These are phyloP conservation scores for Amorphotheca resinae DNA, from an alignment of 495 filamentous ascomycete species.

Conservation along the genomic window DNA sequence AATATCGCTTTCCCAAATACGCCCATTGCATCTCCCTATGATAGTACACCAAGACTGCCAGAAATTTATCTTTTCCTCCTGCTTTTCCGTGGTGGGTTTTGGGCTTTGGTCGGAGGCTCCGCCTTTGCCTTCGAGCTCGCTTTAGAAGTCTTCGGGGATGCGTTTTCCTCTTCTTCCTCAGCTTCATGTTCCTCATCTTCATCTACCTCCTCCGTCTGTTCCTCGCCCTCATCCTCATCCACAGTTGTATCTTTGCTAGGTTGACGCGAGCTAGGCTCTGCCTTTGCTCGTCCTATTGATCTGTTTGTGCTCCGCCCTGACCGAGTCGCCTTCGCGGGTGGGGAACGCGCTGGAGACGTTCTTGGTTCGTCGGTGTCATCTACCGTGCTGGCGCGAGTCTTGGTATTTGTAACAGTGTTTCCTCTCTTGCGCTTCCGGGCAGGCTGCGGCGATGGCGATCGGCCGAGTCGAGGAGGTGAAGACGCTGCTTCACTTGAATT, in stretches of 20 bases:
- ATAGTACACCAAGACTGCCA: too few species aligned
- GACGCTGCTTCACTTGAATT: constrained; percentile 23
- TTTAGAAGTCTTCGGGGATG: constrained; percentile 12
- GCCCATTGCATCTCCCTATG: too few species aligned
- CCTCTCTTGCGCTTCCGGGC: constrained; percentile 43
- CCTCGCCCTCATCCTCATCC: constrained; percentile 17
- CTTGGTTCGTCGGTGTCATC: constrained; percentile 40
- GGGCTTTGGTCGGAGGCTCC: constrained; percentile 6
- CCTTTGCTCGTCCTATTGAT: constrained; percentile 9
- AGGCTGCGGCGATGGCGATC: constrained; percentile 32
- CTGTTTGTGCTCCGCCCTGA: constrained; percentile 10
- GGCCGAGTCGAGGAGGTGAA: constrained; percentile 29
- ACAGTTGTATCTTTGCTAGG: constrained; percentile 20
- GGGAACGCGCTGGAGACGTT: constrained; percentile 16
- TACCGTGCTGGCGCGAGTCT: constrained; percentile 37
- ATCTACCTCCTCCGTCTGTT: constrained; percentile 16
- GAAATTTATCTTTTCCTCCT: constrained; percentile 15
- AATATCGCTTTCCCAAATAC: too few species aligned
- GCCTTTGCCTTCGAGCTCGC: constrained; percentile 8
- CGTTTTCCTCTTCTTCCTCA: constrained; percentile 11
- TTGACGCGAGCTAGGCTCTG: constrained; percentile 13
- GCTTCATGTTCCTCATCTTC: constrained; percentile 16
- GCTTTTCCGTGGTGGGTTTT: constrained; percentile 13
- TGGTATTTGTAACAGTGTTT: constrained; percentile 22
- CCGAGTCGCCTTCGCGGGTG: constrained; percentile 9